Percentiles rank a stretch among this genome's conserved stretches.
Evolutionary conservation across 768 basidiomycete genomes (phyloP).

Genomic region (Roridomyces roridus): DNA sequence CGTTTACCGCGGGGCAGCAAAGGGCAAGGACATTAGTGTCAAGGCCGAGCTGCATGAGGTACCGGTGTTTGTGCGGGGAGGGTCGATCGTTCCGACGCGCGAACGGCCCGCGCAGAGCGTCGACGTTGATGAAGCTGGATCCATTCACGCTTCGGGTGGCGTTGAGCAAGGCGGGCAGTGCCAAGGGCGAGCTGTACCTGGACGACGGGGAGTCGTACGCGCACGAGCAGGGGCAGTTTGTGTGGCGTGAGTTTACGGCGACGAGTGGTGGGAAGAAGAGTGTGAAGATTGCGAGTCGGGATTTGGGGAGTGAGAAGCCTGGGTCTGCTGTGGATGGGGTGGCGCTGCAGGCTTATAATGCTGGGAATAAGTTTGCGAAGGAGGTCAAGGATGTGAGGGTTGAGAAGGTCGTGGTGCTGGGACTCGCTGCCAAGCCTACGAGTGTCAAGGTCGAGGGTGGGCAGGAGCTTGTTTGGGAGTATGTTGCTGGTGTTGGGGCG

Average conservation of each 20-base stretch:
- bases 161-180: constrained; percentile 61
- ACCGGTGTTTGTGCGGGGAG: constrained; percentile 89
- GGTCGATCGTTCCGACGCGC: constrained; percentile 87
- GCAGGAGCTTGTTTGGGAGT: constrained; percentile 71
- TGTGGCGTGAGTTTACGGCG: constrained; percentile 82
- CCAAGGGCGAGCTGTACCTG: constrained; percentile 88
- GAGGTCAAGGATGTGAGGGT: constrained; percentile 73
- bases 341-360: constrained; percentile 53
- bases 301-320: constrained; percentile 55
- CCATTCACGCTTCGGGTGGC: constrained; percentile 93
- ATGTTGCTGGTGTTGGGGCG: constrained; percentile 60
- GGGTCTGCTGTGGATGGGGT: constrained; percentile 58
- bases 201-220: constrained; percentile 91
- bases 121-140: constrained; percentile 87
- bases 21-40: constrained; percentile 76
- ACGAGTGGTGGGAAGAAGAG: constrained; percentile 43
- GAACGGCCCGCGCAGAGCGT: constrained; percentile 87
- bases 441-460: constrained; percentile 60
- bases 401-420: constrained; percentile 83
- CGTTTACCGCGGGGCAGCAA: constrained; percentile 68
- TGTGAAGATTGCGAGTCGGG: constrained; percentile 57
- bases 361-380: constrained; percentile 71
- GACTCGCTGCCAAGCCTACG: constrained; percentile 66
- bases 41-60: constrained; percentile 79
- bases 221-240: constrained; percentile 76